phyloP scores from a whole-genome alignment of 345 rosid species.

The Cardamine occulta region DNA sequence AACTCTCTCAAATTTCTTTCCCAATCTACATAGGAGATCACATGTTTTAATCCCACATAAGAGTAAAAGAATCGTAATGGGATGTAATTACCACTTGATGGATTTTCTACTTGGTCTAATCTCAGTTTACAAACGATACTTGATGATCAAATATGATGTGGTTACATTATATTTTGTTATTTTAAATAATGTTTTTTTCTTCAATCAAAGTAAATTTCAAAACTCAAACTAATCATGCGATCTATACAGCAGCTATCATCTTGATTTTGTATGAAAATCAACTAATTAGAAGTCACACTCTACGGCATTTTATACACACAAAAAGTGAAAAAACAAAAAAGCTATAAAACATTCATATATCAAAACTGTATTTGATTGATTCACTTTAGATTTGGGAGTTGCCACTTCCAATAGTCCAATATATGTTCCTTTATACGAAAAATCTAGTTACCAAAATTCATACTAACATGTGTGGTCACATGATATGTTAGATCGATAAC shows the following conservation, averaged over 20 bases:
- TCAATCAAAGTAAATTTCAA: not conserved
- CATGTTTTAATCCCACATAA: not conserved
- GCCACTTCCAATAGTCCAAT: not conserved
- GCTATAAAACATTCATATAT: not conserved
- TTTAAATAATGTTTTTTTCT: not conserved
- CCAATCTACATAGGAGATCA: not conserved
- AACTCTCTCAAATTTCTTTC: not conserved
- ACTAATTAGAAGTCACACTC: not conserved
- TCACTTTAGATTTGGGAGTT: not conserved
- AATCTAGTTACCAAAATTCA: not conserved
- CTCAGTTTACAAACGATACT: too few species aligned
- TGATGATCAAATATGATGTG: too few species aligned
- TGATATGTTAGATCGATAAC: slow-evolving; percentile 9
- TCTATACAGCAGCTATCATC: not conserved
- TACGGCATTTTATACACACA: not conserved
- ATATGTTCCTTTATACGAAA: not conserved
- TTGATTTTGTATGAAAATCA: not conserved
- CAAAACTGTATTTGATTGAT: not conserved
- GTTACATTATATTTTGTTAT: not conserved
- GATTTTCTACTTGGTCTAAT: too few species aligned
- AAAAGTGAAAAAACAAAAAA: not conserved
- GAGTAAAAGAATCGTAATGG: too few species aligned
- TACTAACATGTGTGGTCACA: not conserved
- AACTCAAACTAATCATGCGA: not conserved
- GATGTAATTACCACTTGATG: too few species aligned